phyloP scores from a whole-genome alignment of 2,329 filamentous ascomycete species.

The Ceratocystis cacaofunesta region DNA sequence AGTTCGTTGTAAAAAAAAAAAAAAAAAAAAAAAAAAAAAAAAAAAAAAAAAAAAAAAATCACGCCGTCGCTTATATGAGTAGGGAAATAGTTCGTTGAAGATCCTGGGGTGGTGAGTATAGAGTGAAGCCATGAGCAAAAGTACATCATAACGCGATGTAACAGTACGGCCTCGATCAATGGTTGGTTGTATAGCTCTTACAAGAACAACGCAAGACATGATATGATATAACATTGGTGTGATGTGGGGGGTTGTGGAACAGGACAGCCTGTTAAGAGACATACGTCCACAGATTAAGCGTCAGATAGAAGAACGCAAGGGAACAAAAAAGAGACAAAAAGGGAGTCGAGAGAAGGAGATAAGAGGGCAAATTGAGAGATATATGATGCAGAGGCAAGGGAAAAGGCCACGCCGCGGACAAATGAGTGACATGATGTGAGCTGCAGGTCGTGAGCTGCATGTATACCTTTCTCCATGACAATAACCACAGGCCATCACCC shows the following conservation, averaged over 20 bases:
- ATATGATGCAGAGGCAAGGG: background rate
- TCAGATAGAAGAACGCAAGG: background rate
- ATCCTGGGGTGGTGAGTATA: slow-evolving; percentile 3
- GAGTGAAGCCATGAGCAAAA: background rate
- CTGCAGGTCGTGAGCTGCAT: background rate
- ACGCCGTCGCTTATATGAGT: background rate
- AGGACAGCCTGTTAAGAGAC: background rate
- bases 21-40: background rate
- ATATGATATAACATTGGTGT: background rate
- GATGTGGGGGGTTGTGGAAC: background rate
- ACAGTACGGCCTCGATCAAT: no score
- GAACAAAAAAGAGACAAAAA: background rate
- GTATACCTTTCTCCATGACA: background rate
- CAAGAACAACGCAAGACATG: background rate
- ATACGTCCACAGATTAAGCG: background rate
- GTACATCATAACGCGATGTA: background rate
- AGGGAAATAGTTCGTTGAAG: slow-evolving; percentile 3
- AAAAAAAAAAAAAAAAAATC: background rate
- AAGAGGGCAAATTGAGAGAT: background rate
- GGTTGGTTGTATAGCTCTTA: background rate
- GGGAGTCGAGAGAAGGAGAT: background rate
- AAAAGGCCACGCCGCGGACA: background rate
- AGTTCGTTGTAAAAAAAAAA: background rate
- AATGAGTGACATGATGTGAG: background rate
- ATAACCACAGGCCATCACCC: background rate